Evolutionary conservation across 345 rosid genomes (phyloP).

Genomic region (Aquilaria sinensis): DNA sequence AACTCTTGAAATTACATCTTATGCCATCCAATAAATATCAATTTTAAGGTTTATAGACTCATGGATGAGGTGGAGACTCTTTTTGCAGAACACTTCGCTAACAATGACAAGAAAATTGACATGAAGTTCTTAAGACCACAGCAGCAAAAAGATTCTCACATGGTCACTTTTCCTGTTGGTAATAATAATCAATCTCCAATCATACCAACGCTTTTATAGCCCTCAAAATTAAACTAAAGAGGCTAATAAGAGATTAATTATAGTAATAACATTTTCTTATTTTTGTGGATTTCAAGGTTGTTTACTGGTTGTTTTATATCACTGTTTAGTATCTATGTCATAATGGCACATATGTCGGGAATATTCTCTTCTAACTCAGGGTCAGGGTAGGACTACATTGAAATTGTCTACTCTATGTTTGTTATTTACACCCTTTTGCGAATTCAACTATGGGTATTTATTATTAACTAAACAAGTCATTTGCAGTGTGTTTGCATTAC

Average conservation of each 20-base stretch:
- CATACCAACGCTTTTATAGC: background rate
- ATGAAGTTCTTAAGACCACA: constrained; percentile 94
- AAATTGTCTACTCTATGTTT: constrained; percentile 84
- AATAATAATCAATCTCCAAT: constrained; percentile 2
- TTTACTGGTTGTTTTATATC: constrained; percentile 89
- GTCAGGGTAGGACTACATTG: constrained; percentile 39
- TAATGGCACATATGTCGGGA: constrained; percentile 75
- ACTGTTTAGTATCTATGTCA: constrained; percentile 64
- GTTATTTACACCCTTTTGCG: no score
- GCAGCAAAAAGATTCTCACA: constrained; percentile 80
- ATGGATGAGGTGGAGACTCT: constrained; percentile 99
- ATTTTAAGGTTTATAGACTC: constrained; percentile 59
- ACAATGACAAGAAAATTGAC: constrained; percentile 76
- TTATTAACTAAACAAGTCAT: no score
- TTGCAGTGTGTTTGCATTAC: no score
- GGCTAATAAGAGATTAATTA: background rate
- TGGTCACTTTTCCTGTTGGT: constrained; percentile 97
- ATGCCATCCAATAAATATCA: no score
- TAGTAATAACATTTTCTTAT: background rate
- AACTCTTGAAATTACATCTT: no score
- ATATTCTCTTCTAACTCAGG: constrained; percentile 44
- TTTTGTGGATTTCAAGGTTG: constrained; percentile 44
- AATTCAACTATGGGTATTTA: no score
- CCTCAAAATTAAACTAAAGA: background rate
- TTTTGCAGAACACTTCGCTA: constrained; percentile 38